Evolutionary conservation across 1,284 basidiomycete species (phyloP).

Genomic region (Cutaneotrichosporon arboriforme): DNA sequence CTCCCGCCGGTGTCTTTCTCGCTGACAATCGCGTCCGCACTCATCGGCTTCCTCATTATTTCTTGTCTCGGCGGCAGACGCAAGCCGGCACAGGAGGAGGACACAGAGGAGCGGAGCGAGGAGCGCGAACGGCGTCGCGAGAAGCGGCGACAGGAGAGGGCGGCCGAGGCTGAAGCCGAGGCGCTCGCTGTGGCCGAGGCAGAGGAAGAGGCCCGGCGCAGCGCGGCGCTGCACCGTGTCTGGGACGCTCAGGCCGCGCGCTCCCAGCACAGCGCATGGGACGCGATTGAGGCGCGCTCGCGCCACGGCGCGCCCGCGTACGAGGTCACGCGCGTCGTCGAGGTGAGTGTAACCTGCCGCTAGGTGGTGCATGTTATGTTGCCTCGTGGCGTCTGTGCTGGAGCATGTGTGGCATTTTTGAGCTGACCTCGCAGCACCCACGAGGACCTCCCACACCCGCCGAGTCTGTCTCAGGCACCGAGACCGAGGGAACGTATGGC

Average conservation of each 20-base stretch:
- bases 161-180: neutral
- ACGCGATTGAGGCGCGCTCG: neutral
- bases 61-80: conserved; percentile 15
- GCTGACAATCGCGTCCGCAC: conserved; percentile 37
- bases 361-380: neutral
- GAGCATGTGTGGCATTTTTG: neutral
- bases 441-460: neutral
- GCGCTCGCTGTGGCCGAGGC: neutral
- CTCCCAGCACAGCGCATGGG: conserved; percentile 1
- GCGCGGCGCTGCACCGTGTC: neutral
- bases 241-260: neutral
- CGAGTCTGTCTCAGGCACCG: neutral
- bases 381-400: too few relatives aligned
- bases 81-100: neutral
- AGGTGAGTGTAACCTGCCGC: neutral
- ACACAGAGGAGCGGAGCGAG: neutral
- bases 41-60: conserved; percentile 37
- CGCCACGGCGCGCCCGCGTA: neutral
- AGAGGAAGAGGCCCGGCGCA: neutral
- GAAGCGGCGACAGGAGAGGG: neutral
- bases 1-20: conserved; percentile 40
- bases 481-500: neutral
- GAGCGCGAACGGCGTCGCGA: neutral
- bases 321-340: conserved; percentile 2
- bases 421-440: neutral